These are phyloP conservation scores for Carallia brachiata DNA, from an alignment of 345 rosid genomes.

Conservation along the genomic window DNA sequence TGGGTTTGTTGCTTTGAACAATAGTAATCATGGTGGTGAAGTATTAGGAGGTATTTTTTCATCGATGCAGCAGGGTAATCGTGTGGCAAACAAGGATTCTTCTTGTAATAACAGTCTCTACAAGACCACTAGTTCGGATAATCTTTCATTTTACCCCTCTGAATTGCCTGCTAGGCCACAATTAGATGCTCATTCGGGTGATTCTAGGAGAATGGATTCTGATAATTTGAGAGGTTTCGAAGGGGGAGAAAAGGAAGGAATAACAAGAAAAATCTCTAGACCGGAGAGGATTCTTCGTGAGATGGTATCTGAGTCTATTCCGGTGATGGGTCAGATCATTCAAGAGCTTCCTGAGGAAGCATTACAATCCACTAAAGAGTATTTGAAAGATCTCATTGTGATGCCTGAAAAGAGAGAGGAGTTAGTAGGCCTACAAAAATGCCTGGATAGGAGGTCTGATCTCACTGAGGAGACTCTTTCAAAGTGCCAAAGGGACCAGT, in stretches of 20 bases:
- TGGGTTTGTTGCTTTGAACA: conserved; percentile 56
- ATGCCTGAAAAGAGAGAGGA: conserved; percentile 67
- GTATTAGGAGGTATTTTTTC: conserved; percentile 27
- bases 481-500: conserved; percentile 79
- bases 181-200: conserved; percentile 59
- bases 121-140: conserved; percentile 64
- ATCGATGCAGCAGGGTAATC: conserved; percentile 32
- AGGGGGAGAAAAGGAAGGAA: conserved; percentile 40
- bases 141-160: conserved; percentile 83
- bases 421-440: conserved; percentile 54
- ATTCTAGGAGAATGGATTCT: conserved; percentile 54
- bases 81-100: conserved; percentile 38
- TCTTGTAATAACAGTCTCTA: conserved; percentile 38
- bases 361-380: conserved; percentile 62
- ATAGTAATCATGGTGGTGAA: conserved; percentile 32
- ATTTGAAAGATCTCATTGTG: conserved; percentile 52
- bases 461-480: conserved; percentile 74
- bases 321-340: conserved; percentile 56
- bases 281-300: conserved; percentile 73
- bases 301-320: conserved; percentile 69
- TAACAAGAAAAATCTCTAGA: conserved; percentile 36
- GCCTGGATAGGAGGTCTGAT: conserved; percentile 78
- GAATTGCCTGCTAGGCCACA: conserved; percentile 76
- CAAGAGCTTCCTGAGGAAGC: conserved; percentile 78
- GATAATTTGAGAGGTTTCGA: conserved; percentile 56